Evolutionary conservation across 345 rosid species (phyloP).

Genomic region (Eucalyptus cloeziana): DNA sequence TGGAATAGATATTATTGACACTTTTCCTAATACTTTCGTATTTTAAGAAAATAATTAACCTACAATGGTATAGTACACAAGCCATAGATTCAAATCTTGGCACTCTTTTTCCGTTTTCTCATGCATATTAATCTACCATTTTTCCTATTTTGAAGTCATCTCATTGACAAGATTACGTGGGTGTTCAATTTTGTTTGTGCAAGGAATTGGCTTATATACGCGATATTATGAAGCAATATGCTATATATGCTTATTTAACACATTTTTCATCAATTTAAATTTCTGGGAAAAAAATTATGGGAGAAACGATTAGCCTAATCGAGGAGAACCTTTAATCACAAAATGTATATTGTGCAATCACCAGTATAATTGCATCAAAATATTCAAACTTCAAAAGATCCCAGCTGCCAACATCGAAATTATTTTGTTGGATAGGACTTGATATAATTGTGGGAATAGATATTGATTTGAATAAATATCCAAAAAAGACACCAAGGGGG

Average conservation of each 20-base stretch:
- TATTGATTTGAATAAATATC: background rate
- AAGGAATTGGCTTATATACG: background rate
- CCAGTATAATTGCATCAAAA: background rate
- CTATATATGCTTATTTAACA: background rate
- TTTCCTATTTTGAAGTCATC: background rate
- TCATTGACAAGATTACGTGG: background rate
- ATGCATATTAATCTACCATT: background rate
- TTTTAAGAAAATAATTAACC: background rate
- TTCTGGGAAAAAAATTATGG: background rate
- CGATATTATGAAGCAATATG: background rate
- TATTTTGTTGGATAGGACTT: background rate
- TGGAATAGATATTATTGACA: background rate
- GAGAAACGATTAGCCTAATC: background rate
- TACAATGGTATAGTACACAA: background rate
- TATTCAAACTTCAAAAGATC: background rate
- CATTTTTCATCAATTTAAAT: background rate
- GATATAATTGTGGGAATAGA: background rate
- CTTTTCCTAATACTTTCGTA: background rate
- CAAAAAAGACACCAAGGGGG: background rate
- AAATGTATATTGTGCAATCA: background rate
- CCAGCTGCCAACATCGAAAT: background rate
- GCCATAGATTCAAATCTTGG: background rate
- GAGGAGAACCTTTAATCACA: background rate
- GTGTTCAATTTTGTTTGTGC: background rate
- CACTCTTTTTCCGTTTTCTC: background rate